Conservation (phyloP, 2,329 filamentous ascomycete species). For the Penicillium fuscoglaucum region DNA sequence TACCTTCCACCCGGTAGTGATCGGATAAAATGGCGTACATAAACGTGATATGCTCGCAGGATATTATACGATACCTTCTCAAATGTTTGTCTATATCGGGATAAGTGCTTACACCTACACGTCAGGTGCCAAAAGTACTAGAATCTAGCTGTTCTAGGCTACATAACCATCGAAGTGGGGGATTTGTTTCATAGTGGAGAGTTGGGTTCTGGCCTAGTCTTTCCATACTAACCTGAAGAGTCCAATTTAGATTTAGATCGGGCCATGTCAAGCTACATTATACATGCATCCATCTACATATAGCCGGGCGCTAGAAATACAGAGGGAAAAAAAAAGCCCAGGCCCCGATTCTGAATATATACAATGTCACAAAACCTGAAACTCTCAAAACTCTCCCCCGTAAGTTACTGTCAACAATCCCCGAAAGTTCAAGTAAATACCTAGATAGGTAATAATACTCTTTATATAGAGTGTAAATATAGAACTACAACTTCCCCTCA, state of each 20-base stretch:
- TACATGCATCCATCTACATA: background rate
- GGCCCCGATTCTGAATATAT: background rate
- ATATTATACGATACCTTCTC: background rate
- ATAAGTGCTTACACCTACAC: constrained; percentile 11
- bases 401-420: background rate
- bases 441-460: no score
- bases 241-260: background rate
- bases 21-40: constrained; percentile 7
- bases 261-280: background rate
- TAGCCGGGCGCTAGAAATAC: background rate
- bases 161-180: background rate
- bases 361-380: background rate
- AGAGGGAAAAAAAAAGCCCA: background rate
- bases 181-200: background rate
- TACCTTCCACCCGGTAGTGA: background rate
- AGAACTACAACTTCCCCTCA: constrained; percentile 47
- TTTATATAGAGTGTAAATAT: background rate
- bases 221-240: background rate
- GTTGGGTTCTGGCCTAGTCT: constrained; percentile 1
- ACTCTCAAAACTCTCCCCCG: background rate
- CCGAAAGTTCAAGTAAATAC: background rate
- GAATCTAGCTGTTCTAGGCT: background rate
- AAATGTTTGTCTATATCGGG: background rate
- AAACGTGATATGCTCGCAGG: constrained; percentile 4
- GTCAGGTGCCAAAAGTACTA: constrained; percentile 11